Evolutionary conservation across 23 red algal genomes (phyloP), one percentile per base, ranked within the genome.

Genomic region (Gracilariopsis chorda): DNA sequence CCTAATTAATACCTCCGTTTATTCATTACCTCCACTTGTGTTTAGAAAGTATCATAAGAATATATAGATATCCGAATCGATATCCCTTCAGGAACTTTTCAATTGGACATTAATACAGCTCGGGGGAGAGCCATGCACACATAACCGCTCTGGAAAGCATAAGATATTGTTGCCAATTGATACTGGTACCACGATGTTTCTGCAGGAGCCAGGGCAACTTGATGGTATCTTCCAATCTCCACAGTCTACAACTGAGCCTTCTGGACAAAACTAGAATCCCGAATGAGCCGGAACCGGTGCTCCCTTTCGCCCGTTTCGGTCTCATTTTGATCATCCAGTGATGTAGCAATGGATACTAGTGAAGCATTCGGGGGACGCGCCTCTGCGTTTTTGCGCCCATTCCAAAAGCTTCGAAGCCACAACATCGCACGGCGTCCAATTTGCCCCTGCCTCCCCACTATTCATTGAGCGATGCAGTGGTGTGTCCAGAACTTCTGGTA

Each of bases 401-500:
- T 80, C 65, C 17, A 92, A 48, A 24, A 96, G 78, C 48, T 96
- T 96, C 42, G 78, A 81, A 21, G 94, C 90, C 13, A 96, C 82
- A 37, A 96, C 83, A 71, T 92, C 44, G 58, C 88, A 93, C 8
- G 94, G 85, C 12, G 94, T 96, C 94, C 94, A 96, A 48, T 96
- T 82, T 42, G 77, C 80, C 25, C 77, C 87, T 0, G 80, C 82
- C 33, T 77, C 51, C 28, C 94, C 94, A 14, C 72, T 59, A 61
- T 92, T 92, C 78, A 92, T 79, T 8, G 81, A 82, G 46, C 94
- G 94, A 86, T 96, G 94, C 65, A 96, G 73, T 13, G 94, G 78
- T 28, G 94, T 96, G 56, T 96, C 94, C 35, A 96, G 65, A 41
- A 96, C 94, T 70, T 92, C 94, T 42, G 94, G 94, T 23, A 96